These are phyloP conservation scores for Cladosporium velox DNA, from an alignment of 2,329 filamentous ascomycete species.

Conservation along the genomic window DNA sequence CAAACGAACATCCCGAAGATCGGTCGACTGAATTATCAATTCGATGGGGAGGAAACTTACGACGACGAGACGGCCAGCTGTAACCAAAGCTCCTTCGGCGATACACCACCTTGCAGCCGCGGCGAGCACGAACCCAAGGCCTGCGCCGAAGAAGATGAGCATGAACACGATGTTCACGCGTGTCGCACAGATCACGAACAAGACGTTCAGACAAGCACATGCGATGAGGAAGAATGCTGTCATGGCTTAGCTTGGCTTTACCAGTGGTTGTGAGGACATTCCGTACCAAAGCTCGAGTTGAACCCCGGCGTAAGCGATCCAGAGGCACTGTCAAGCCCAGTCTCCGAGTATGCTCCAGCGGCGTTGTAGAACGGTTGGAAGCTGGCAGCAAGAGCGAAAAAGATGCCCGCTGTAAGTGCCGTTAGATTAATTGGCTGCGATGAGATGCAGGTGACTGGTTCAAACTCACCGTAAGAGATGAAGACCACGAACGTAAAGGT, in stretches of 20 bases:
- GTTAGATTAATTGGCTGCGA: not conserved
- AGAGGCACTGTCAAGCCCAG: constrained; percentile 11
- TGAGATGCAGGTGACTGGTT: not conserved
- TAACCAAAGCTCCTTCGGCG: not conserved
- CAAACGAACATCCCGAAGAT: too few relatives aligned
- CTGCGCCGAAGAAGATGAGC: constrained; percentile 27
- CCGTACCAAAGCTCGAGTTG: constrained; percentile 25
- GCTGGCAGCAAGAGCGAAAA: constrained; percentile 26
- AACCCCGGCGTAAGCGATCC: constrained; percentile 23
- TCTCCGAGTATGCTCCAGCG: constrained; percentile 25
- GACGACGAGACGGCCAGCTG: constrained; percentile 13
- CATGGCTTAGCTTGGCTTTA: not conserved
- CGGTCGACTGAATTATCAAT: too few relatives aligned
- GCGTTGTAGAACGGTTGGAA: constrained; percentile 28
- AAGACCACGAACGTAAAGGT: constrained; percentile 36
- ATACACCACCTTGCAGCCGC: constrained; percentile 24
- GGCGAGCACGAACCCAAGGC: constrained; percentile 25
- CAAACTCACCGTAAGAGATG: constrained; percentile 26
- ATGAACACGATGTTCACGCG: constrained; percentile 29
- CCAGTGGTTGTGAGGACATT: not conserved
- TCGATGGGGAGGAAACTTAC: too few relatives aligned
- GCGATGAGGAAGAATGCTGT: not conserved
- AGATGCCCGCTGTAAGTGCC: constrained; percentile 22
- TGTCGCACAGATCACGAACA: constrained; percentile 28
- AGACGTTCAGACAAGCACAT: not conserved